Evolutionary conservation across 148 eudicot genomes (phyloP).

Genomic region (Nyssa sinensis): DNA sequence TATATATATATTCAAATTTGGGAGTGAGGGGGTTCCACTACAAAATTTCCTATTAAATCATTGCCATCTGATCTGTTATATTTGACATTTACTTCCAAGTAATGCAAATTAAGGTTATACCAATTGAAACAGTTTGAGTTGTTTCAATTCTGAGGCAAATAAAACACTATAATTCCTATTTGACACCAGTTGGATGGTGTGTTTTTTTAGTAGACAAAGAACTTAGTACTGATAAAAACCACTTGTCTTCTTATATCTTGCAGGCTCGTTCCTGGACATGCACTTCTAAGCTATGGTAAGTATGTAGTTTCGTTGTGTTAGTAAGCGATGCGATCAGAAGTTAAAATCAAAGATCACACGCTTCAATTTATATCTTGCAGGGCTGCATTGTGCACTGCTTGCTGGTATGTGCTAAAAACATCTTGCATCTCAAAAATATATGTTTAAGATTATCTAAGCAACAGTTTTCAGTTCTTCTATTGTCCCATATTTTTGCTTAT

Average conservation of each 20-base stretch:
- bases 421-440: background rate
- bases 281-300: slow-evolving; percentile 93
- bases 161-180: background rate
- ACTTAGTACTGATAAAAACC: background rate
- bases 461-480: no score
- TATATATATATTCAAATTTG: no score
- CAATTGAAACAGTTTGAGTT: background rate
- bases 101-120: background rate
- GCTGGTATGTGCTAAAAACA: slow-evolving; percentile 61
- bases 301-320: slow-evolving; percentile 13
- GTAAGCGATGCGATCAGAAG: background rate
- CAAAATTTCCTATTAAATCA: background rate
- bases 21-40: background rate
- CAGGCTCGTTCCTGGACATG: slow-evolving; percentile 94
- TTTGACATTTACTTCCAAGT: background rate
- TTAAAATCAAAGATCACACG: background rate
- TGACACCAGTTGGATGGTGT: slow-evolving; percentile 2
- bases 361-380: slow-evolving; percentile 43
- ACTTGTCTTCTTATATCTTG: slow-evolving; percentile 6
- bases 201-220: no score
- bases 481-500: background rate
- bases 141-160: background rate
- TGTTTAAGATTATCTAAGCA: background rate
- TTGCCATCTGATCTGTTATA: no score
- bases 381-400: slow-evolving; percentile 89